Base-by-base conservation (phyloP, 2,329 filamentous ascomycete species). In the Aspergillus thermomutatus region DNA sequence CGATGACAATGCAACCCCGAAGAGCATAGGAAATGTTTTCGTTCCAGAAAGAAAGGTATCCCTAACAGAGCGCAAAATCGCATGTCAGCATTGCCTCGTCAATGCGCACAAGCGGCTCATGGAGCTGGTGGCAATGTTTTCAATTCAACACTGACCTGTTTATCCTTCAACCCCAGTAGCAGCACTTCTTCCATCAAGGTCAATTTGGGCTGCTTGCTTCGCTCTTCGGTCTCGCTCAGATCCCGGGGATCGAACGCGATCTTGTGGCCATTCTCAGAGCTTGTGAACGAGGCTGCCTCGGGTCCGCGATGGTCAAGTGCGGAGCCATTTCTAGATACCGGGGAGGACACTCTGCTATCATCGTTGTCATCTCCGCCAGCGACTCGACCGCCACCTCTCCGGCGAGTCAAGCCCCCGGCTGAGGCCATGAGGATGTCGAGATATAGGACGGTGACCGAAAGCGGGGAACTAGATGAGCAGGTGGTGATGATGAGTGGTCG, bases 31-130 rank as follows among this genome's bases (percentile, higher is more conserved):
- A 97, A 71, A 99, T 99, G 79, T 99, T 99, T 79, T 99, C 94
- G 79, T 99, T 99, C 94, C 94, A 99, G 79, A 99, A 99, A 28
- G 93, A 97, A 62, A 99, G 87, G 73, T 99, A 97, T 64, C 94
- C 94, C 92, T 96, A 72, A 53, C 59, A 54, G 11, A 41, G 57
- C 31, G 28, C 19, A 45, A 3, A 48, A 48, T 27, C 49, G 34
- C 47, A 52, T 26, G 61, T 72, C 61, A 72, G 68, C 61, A 49
- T 57, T 56, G 56, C 49, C 57, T 54, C 50, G 5, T 37, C 46
- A 48, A 48, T 52, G 43, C 26, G 19, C 14, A 23, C 19, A 54
- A 14, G 23, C 17, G 31, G 50, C 9, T 23, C 21, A 23, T 46
- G 3, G 4, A 11, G 23, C 45, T 17, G 25, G 48, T 19, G 45